Evolutionary conservation across 352 stramenopile species (phyloP).

Genomic region (Globisporangium sylvaticum): DNA sequence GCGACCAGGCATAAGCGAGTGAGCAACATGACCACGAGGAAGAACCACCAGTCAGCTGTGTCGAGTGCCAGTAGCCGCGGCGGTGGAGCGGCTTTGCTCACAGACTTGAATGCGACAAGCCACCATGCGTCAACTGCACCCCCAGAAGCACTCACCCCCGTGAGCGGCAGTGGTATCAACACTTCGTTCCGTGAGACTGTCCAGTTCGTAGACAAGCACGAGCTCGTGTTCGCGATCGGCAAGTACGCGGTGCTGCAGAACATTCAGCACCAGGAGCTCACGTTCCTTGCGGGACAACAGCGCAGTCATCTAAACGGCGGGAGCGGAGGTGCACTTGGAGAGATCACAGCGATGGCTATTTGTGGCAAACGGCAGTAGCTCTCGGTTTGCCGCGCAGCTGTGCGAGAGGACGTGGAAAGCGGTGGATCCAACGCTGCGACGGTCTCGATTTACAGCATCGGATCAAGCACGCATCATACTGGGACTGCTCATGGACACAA

Average conservation of each 20-base stretch:
- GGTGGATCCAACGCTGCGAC: conserved; percentile 19
- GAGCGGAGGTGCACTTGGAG: conserved; percentile 26
- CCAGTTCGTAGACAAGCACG: conserved; percentile 49
- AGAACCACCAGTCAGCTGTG: background rate
- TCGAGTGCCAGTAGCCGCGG: background rate
- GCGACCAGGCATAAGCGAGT: background rate
- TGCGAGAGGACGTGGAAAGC: conserved; percentile 3
- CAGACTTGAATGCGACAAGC: background rate
- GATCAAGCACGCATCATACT: background rate
- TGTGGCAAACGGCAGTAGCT: conserved; percentile 51
- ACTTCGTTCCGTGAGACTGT: conserved; percentile 50
- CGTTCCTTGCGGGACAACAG: conserved; percentile 32
- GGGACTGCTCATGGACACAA: background rate
- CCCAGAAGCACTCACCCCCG: conserved; percentile 22
- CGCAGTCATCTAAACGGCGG: background rate
- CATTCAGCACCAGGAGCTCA: conserved; percentile 51
- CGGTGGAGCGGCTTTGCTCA: background rate
- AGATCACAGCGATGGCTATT: conserved; percentile 71
- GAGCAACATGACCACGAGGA: background rate
- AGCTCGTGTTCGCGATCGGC: conserved; percentile 58
- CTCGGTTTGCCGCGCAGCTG: conserved; percentile 44
- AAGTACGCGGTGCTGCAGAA: conserved; percentile 73
- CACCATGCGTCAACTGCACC: background rate
- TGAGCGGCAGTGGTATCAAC: conserved; percentile 53
- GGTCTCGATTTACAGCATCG: conserved; percentile 35